These are phyloP conservation scores for Colletotrichum sp. DNA, from an alignment of 2,329 filamentous ascomycete genomes.

Conservation along the genomic window DNA sequence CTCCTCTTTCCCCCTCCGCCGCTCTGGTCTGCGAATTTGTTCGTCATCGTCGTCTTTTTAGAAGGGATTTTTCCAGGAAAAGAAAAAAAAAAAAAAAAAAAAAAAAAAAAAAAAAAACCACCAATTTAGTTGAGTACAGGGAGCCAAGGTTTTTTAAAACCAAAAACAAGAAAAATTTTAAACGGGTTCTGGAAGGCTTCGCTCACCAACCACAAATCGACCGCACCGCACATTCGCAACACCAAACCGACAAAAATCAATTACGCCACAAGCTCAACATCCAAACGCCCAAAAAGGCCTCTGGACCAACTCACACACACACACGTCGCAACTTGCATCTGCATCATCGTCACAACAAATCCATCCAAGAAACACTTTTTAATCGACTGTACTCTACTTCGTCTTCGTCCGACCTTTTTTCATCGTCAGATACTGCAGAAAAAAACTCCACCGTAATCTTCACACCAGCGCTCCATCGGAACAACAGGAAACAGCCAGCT, in stretches of 20 bases:
- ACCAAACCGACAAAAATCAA: not conserved
- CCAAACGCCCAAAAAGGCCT: not conserved
- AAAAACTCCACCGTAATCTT: slow-evolving; percentile 15
- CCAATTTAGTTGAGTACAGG: too few relatives aligned
- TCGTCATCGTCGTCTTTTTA: slow-evolving; percentile 32
- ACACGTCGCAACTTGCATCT: not conserved
- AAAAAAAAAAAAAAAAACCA: too few relatives aligned
- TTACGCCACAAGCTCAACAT: not conserved
- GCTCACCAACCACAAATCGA: slow-evolving; percentile 1
- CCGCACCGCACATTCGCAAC: slow-evolving; percentile 8
- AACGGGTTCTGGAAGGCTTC: slow-evolving; percentile 18
- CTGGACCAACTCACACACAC: not conserved
- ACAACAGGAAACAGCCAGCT: not conserved
- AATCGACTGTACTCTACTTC: slow-evolving; percentile 41
- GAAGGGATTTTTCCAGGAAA: slow-evolving; percentile 15
- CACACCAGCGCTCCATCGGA: slow-evolving; percentile 1
- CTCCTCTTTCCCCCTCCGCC: slow-evolving; percentile 27
- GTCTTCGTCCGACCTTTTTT: slow-evolving; percentile 5
- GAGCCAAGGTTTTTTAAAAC: too few relatives aligned
- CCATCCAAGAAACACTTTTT: slow-evolving; percentile 32
- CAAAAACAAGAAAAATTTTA: not conserved
- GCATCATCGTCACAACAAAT: not conserved
- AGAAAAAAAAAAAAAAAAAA: too few relatives aligned
- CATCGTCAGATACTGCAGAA: slow-evolving; percentile 1
- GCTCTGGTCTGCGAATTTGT: slow-evolving; percentile 25